A percentile compares a stretch with the other conserved stretches of the same genome.
These are phyloP conservation scores for Spizellomyces punctatus DNA, from an alignment of 192 early-diverging fungal species.

Conservation along the genomic window DNA sequence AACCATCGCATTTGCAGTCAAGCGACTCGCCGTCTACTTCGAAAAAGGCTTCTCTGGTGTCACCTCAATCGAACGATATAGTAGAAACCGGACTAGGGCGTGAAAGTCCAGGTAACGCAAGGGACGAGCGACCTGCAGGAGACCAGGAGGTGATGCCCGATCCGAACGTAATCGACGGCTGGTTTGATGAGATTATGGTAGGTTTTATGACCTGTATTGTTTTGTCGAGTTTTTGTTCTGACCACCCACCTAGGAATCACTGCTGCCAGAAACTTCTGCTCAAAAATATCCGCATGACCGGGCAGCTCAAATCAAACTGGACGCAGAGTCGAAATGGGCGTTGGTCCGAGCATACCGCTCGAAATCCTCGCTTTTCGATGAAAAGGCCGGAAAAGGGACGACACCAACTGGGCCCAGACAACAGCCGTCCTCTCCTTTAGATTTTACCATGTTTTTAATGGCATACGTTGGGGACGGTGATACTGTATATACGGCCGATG, in stretches of 20 bases:
- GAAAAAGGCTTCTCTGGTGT: no score
- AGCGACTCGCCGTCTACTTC: no score
- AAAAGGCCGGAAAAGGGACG: background rate
- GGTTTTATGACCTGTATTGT: background rate
- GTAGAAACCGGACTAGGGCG: no score
- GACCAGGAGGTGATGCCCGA: constrained; percentile 14
- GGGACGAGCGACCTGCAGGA: background rate
- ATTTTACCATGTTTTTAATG: background rate
- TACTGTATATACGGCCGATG: background rate
- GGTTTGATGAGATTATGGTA: constrained; percentile 34
- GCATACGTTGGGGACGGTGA: background rate
- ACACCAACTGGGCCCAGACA: background rate
- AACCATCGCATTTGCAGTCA: no score
- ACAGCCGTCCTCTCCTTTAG: background rate
- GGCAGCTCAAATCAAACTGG: constrained; percentile 2
- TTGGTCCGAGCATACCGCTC: constrained; percentile 21
- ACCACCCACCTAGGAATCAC: background rate
- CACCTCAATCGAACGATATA: no score
- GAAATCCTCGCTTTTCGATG: background rate
- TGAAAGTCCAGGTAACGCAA: background rate
- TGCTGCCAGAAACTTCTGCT: background rate
- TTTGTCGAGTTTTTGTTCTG: background rate
- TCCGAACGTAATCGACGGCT: constrained; percentile 15
- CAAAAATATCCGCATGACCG: background rate
- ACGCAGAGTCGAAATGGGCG: constrained; percentile 21